phyloP scores from a whole-genome alignment of 2,329 filamentous ascomycete species.

The Paracorniculantispora psalliotae region DNA sequence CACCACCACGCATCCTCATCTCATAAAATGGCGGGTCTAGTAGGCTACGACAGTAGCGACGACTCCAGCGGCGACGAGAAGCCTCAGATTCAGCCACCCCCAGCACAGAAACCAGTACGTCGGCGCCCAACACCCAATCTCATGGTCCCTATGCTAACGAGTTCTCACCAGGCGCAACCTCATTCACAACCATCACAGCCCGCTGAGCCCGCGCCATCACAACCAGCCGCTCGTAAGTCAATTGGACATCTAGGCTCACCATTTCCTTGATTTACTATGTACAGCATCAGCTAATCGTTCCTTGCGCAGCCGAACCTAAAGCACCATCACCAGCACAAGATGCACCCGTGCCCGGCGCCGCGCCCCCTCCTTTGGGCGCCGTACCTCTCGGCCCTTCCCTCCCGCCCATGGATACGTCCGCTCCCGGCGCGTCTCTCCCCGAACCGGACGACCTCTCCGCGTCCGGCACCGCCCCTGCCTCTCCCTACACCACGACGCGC shows the following conservation, averaged over 20 bases:
- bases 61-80: constrained; percentile 37
- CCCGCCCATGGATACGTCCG: constrained; percentile 24
- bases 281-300: background rate
- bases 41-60: constrained; percentile 48
- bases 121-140: no score
- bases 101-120: background rate
- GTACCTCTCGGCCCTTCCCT: constrained; percentile 35
- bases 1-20: background rate
- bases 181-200: background rate
- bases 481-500: constrained; percentile 64
- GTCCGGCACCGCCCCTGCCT: constrained; percentile 37
- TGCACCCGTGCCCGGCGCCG: constrained; percentile 12
- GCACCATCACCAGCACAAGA: constrained; percentile 8
- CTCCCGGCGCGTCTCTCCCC: background rate
- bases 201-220: background rate
- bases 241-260: background rate
- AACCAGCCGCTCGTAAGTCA: background rate
- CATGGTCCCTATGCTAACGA: background rate
- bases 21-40: constrained; percentile 38
- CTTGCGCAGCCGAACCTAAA: background rate
- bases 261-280: background rate
- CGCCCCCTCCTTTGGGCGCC: constrained; percentile 22
- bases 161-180: background rate
- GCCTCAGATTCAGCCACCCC: background rate
- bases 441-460: background rate